Evolutionary conservation across 1,284 basidiomycete species (phyloP), one percentile per base, ranked within the genome.

Genomic region (Stygiomarasmius scandens): DNA sequence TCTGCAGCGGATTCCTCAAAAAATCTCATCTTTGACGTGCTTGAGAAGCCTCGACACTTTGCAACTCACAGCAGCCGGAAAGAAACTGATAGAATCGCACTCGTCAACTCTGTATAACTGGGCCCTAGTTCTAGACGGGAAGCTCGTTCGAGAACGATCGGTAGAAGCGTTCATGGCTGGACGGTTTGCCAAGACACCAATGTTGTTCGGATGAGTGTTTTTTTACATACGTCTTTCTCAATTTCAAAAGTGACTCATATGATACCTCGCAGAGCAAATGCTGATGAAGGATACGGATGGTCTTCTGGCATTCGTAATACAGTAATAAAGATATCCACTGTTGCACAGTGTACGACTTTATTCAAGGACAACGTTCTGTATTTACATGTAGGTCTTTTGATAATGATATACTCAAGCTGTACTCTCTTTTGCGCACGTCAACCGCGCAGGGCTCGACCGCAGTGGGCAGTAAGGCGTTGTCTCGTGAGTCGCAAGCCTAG

Each of bases 221-320:
- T 3, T 41, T 10, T 20, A 14, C 24, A 41, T 23, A 1, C 49
- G 3, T n/a, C n/a, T n/a, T n/a, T n/a, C n/a, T n/a, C n/a, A n/a
- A n/a, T n/a, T n/a, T n/a, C n/a, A n/a, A n/a, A n/a, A n/a, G n/a
- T n/a, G n/a, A n/a, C n/a, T n/a, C n/a, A n/a, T n/a, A n/a, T n/a
- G n/a, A n/a, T 23, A 25, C n/a, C 12, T 25, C 36, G 22, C 27
- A 62, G 61, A 20, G 58, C 59, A 11, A 63, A 63, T 47, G 58
- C 61, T 2, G 56, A 60, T 38, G 61, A 63, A 52, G 61, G 59
- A 22, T 52, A 54, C 2, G 52, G 57, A 24, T 63, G 61, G 61
- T 63, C 59, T 2, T 49, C 43, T 19, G 20, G 22, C 19, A 20
- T 60, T 12, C 47, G 36, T 10, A 48, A 58, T 22, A 56, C 61